These are phyloP conservation scores for Mikania micrantha DNA, from an alignment of 129 eudicot species.

Conservation along the genomic window DNA sequence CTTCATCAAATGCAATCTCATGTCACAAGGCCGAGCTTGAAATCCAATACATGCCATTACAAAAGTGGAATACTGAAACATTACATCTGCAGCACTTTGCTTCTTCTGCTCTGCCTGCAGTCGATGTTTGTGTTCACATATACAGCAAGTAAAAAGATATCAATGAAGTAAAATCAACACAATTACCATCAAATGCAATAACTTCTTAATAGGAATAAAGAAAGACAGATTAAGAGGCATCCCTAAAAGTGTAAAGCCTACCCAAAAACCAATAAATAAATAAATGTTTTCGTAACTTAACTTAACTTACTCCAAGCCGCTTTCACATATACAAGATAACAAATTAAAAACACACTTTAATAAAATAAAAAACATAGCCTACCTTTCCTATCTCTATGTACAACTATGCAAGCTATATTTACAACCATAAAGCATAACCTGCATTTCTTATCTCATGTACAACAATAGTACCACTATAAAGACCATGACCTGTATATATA, in stretches of 20 bases:
- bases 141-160: background rate
- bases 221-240: background rate
- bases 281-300: no score
- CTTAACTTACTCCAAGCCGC: background rate
- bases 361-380: background rate
- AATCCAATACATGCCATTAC: slow-evolving; percentile 79
- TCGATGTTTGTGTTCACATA: background rate
- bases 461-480: background rate
- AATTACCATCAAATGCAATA: background rate
- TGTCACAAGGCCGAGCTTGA: slow-evolving; percentile 85
- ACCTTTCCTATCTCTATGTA: background rate
- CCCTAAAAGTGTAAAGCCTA: background rate
- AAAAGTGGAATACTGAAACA: slow-evolving; percentile 71
- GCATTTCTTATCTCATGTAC: background rate
- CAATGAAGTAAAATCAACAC: background rate
- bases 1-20: slow-evolving; percentile 98
- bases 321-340: background rate
- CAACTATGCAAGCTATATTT: background rate
- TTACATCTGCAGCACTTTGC: slow-evolving; percentile 93
- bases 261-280: background rate
- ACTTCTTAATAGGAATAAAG: background rate
- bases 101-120: slow-evolving; percentile 77
- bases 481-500: background rate
- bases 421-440: background rate
- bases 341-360: background rate